phyloP scores from a whole-genome alignment of 2,329 filamentous ascomycete species.

The Monosporascus ibericus region DNA sequence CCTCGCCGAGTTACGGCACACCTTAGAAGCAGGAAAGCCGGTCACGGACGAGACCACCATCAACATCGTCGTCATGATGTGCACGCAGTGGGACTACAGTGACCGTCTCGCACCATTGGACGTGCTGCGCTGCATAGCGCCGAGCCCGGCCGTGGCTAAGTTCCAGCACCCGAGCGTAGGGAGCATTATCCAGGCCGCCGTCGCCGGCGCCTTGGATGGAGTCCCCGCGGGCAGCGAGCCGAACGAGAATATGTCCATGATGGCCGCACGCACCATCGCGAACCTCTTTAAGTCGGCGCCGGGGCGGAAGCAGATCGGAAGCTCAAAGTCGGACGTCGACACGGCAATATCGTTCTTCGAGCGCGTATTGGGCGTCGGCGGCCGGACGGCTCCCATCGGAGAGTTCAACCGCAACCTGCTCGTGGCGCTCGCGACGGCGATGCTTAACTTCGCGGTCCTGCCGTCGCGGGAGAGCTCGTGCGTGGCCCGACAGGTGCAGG shows the following conservation, averaged over 20 bases:
- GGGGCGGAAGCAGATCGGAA: constrained; percentile 60
- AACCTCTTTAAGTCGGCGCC: constrained; percentile 76
- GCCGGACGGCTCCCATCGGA: constrained; percentile 40
- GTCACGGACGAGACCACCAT: constrained; percentile 47
- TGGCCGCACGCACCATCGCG: constrained; percentile 71
- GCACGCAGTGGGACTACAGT: constrained; percentile 72
- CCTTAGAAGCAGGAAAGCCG: constrained; percentile 54
- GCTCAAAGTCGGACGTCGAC: constrained; percentile 44
- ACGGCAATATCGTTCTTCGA: constrained; percentile 58
- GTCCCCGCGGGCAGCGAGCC: constrained; percentile 52
- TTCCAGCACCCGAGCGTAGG: constrained; percentile 45
- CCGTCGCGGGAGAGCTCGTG: constrained; percentile 39
- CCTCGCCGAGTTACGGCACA: constrained; percentile 54
- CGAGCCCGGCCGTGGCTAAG: constrained; percentile 59
- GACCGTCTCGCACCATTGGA: constrained; percentile 82
- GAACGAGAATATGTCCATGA: constrained; percentile 78
- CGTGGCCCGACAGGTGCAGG: constrained; percentile 32
- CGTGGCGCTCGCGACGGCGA: constrained; percentile 74
- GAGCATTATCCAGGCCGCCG: constrained; percentile 53
- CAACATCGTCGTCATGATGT: constrained; percentile 62
- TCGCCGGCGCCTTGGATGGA: constrained; percentile 32
- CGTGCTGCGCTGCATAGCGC: constrained; percentile 75
- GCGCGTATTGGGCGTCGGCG: constrained; percentile 48
- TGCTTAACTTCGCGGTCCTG: constrained; percentile 79
- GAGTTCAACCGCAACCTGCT: constrained; percentile 69